Percentiles rank a stretch among this genome's conserved stretches.
Evolutionary conservation across 202 grass and related monocot species (phyloP).

Genomic region (Cymbopogon flexuosus): DNA sequence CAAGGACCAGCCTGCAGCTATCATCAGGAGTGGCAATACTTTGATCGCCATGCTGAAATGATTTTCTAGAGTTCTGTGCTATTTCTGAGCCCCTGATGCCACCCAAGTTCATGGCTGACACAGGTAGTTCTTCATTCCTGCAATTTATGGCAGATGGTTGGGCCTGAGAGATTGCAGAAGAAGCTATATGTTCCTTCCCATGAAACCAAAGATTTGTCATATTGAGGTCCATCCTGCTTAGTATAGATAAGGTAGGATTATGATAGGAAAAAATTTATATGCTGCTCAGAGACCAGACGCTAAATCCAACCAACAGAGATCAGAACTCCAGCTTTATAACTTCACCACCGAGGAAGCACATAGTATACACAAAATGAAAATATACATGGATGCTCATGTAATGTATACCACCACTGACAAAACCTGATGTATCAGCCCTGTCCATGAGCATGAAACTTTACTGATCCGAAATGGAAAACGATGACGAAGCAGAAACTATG

Average conservation of each 20-base stretch:
- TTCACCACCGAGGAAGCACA: conserved; percentile 44
- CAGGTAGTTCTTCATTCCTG: conserved; percentile 41
- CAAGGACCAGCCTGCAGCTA: conserved; percentile 71
- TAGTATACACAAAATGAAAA: conserved; percentile 74
- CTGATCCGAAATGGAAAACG: conserved; percentile 24
- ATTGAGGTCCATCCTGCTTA: conserved; percentile 64
- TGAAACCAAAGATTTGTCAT: conserved; percentile 53
- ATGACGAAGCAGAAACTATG: conserved; percentile 1
- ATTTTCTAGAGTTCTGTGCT: conserved; percentile 24
- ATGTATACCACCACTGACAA: conserved; percentile 62
- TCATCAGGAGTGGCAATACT: conserved; percentile 53
- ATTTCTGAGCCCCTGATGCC: conserved; percentile 31
- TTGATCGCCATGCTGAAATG: conserved; percentile 34
- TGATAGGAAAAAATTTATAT: conserved; percentile 13
- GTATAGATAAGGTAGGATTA: conserved; percentile 26
- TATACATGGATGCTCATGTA: conserved; percentile 55
- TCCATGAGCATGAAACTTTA: conserved; percentile 62
- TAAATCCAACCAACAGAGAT: conserved; percentile 20
- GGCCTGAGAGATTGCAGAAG: conserved; percentile 37
- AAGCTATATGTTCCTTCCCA: conserved; percentile 34
- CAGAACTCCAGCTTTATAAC: conserved; percentile 40
- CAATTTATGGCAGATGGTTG: conserved; percentile 32
- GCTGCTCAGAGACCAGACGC: conserved; percentile 22
- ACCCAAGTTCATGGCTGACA: conserved; percentile 29
- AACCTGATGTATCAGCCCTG: conserved; percentile 86